A percentile compares a stretch with the other conserved stretches of the same genome.
These are phyloP conservation scores for Pulveroboletus sp. DNA, from an alignment of 768 basidiomycete genomes.

Conservation along the genomic window DNA sequence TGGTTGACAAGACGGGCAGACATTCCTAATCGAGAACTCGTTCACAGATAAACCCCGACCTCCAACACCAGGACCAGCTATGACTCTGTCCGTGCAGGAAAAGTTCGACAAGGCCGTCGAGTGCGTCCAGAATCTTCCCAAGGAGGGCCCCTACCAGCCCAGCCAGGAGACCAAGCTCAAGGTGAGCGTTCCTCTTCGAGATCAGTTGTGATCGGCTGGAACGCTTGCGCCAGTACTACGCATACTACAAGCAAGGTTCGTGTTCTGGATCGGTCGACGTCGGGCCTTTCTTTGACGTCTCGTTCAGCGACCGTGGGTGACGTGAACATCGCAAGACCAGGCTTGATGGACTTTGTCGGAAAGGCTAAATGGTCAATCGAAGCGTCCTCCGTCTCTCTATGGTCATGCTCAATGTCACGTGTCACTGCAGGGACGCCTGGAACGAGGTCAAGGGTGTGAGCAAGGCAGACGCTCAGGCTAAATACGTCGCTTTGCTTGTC, in stretches of 20 bases:
- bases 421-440: slow-evolving; percentile 76
- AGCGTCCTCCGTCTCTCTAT: slow-evolving; percentile 5
- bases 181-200: slow-evolving; percentile 43
- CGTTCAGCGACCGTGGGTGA: slow-evolving; percentile 70
- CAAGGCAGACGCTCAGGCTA: slow-evolving; percentile 63
- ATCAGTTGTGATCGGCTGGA: slow-evolving; percentile 7
- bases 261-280: neutral
- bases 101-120: slow-evolving; percentile 73
- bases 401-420: neutral
- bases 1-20: slow-evolving; percentile 4
- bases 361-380: slow-evolving; percentile 83
- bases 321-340: slow-evolving; percentile 57
- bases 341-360: slow-evolving; percentile 79
- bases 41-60: slow-evolving; percentile 20
- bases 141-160: slow-evolving; percentile 70
- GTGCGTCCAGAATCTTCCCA: slow-evolving; percentile 65
- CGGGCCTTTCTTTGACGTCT: neutral
- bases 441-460: slow-evolving; percentile 61
- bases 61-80: slow-evolving; percentile 24
- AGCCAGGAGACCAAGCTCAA: slow-evolving; percentile 67
- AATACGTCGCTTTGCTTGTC: slow-evolving; percentile 75
- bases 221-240: slow-evolving; percentile 71
- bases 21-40: slow-evolving; percentile 11
- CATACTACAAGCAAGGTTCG: slow-evolving; percentile 87
- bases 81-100: slow-evolving; percentile 45